These are phyloP conservation scores for Paecilomyces sp. DNA, from an alignment of 2,329 filamentous ascomycete genomes.

Conservation along the genomic window DNA sequence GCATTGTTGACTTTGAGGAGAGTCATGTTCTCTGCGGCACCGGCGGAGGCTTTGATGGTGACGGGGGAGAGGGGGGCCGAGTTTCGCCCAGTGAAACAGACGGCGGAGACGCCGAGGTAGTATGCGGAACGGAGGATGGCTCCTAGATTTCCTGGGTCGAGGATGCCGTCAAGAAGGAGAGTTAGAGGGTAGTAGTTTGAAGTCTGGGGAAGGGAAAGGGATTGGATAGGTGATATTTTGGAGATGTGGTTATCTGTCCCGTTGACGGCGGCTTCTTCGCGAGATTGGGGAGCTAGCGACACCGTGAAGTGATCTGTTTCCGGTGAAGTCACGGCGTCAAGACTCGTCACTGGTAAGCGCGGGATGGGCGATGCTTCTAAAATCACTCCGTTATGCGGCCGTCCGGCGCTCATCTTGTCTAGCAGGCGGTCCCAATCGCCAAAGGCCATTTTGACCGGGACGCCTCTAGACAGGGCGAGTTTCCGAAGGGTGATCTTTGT, in stretches of 20 bases:
- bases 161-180: conserved; percentile 39
- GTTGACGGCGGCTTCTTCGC: conserved; percentile 68
- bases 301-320: conserved; percentile 50
- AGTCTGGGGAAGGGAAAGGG: conserved; percentile 8
- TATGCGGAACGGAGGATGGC: conserved; percentile 81
- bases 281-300: conserved; percentile 58
- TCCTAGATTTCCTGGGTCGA: conserved; percentile 86
- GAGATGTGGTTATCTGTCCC: conserved; percentile 51
- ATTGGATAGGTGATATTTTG: conserved; percentile 14
- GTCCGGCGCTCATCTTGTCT: conserved; percentile 72
- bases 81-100: conserved; percentile 67
- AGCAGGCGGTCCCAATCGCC: conserved; percentile 59
- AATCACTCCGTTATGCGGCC: conserved; percentile 85
- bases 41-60: conserved; percentile 79
- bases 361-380: conserved; percentile 82
- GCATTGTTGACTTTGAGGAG: conserved; percentile 65
- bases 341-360: conserved; percentile 56
- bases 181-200: conserved; percentile 30
- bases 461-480: conserved; percentile 31
- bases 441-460: conserved; percentile 56
- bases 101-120: conserved; percentile 82
- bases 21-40: conserved; percentile 73
- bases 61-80: conserved; percentile 69
- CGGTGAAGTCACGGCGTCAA: conserved; percentile 46
- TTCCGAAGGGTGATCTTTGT: conserved; percentile 29